phyloP scores from a whole-genome alignment of 225 moss, liverwort and hornwort species.

The Ulota crispa region DNA sequence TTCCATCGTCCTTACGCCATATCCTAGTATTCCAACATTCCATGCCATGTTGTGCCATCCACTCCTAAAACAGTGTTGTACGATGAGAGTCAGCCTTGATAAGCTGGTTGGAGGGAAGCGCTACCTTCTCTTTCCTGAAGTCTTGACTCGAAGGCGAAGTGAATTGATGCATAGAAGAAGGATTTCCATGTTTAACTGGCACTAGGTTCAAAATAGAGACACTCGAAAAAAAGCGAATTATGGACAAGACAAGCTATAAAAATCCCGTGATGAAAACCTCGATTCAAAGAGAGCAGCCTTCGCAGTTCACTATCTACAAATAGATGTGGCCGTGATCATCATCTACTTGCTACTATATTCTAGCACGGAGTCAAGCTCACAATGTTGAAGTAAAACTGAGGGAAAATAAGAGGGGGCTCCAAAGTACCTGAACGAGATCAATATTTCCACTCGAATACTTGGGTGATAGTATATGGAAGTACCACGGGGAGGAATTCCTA shows the following conservation, averaged over 20 bases:
- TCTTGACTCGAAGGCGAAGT: neutral
- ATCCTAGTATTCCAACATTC: slow-evolving; percentile 81
- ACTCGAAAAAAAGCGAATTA: neutral
- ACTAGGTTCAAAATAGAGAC: neutral
- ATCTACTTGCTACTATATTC: neutral
- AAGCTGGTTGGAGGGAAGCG: neutral
- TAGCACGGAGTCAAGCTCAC: neutral
- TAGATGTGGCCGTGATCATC: neutral
- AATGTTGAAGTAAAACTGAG: neutral
- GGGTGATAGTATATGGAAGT: slow-evolving; percentile 59
- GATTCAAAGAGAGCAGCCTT: neutral
- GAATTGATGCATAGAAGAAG: neutral
- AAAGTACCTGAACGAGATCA: slow-evolving; percentile 55
- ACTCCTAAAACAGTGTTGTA: slow-evolving; percentile 45
- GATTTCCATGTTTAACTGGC: neutral
- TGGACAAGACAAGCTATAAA: neutral
- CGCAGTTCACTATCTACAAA: neutral
- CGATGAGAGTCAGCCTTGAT: neutral
- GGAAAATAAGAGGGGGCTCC: neutral
- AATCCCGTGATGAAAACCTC: neutral
- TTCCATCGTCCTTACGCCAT: slow-evolving; percentile 38
- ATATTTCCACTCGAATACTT: slow-evolving; percentile 53
- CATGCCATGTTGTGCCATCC: slow-evolving; percentile 55
- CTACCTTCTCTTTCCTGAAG: neutral
- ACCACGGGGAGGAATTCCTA: slow-evolving; percentile 63